Base-by-base conservation (phyloP, 345 rosid species). In the Eutrema heterophyllum region DNA sequence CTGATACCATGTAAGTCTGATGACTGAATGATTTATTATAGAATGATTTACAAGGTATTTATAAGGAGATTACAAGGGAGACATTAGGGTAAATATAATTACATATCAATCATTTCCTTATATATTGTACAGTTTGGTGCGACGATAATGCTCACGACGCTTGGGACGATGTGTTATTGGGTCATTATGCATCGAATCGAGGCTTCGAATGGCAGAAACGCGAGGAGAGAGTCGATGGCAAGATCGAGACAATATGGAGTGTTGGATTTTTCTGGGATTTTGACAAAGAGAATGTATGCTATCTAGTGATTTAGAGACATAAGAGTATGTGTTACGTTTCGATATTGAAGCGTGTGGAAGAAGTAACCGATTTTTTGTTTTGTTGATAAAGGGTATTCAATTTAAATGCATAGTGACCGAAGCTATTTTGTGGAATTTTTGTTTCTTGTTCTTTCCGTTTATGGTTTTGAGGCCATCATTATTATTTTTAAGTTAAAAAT, bases 91-190 rank as follows among this genome's bases (percentile, higher is more conserved):
- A 35, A 7, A 35, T 1, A 35, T 35, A 35, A 36, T 8, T 36
- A 36, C 39, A 36, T 7, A 36, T 36, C 39, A 36, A 36, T 36
- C 4, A 29, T 29, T 21, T 21, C 24, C 24, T 21, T 21, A 21
- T 21, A 21, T 21, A n/a, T n/a, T n/a, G n/a, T n/a, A n/a, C n/a
- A n/a, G n/a, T 77, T 93, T 46, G 96, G 98, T 52, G 82, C 96
- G 16, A 61, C 81, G 40, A 91, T 91, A 64, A 91, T 94, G 98
- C 89, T 76, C 15, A 83, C 93, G 12, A 94, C 98, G 7, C 49
- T 91, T 52, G 97, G 97, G 12, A 89, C 93, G 0, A 94, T 94
- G 97, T 83, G 86, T 74, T 91, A 86, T 62, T 94, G 98, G 98
- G 96, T 94, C 65, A 84, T 91, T 27, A 81, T 65, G 79, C 97